Evolutionary conservation across 176 grass and related monocot genomes (phyloP), one percentile per base, ranked within the genome.

Genomic region (Themeda triandra): DNA sequence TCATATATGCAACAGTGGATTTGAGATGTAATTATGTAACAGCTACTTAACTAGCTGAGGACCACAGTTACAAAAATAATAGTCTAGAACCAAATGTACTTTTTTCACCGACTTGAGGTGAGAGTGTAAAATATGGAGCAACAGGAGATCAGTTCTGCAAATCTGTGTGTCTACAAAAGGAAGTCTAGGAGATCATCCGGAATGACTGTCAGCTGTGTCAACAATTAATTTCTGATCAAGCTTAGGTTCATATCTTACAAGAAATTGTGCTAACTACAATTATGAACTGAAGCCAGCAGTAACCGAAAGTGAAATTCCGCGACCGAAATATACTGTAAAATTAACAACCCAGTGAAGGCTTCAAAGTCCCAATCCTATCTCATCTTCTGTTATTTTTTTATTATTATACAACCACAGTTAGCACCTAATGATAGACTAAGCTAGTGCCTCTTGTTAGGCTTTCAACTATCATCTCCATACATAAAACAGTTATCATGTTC

Each of bases 1-100:
- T 66, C 63, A 88, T 70, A 84, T 67, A 54, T 64, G 74, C 63
- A 75, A 67, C 21, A 67, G 25, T 75, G 19, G 25, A 66, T 37
- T 58, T 56, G 33, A 33, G 60, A 66, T 58, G 72, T 39, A 14
- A 73, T 6, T 45, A 66, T 58, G 72, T 39, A 14, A 73, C 9
- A 66, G 48, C 13, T 75, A 40, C 77, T 44, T 10, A 76, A 40
- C 41, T 32, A 87, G 21, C 27, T 62, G 30, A 72, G 37, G 51
- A 71, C 18, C 14, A 63, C 49, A 58, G 6, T n/a, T 75, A 39
- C 4, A 45, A 32, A 75, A 59, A 84, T 25, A 49, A 68, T 67
- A 14, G 33, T 39, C 59, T 33, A 59, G 49, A 31, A 54, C 73
- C 30, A 53, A 54, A 33, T 75, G 28, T 28, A 44, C 15, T 29